Evolutionary conservation across 2,329 filamentous ascomycete species (phyloP).

Genomic region (Reticulascus tulasneorum): DNA sequence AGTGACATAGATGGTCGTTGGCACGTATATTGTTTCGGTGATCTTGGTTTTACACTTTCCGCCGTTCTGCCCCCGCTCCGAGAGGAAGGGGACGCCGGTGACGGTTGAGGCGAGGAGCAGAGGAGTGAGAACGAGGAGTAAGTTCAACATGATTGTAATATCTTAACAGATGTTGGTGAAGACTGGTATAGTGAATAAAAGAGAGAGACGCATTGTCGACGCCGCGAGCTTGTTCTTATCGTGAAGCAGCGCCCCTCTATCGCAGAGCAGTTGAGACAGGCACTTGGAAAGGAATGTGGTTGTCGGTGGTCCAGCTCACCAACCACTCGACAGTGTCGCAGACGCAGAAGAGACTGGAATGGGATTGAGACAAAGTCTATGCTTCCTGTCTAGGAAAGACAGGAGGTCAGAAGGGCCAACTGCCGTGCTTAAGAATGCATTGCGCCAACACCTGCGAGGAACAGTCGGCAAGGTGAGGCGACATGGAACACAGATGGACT

Average conservation of each 20-base stretch:
- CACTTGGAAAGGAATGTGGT: conserved; percentile 4
- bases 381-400: too few relatives aligned
- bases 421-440: too few relatives aligned
- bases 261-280: neutral
- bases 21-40: neutral
- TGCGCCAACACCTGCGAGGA: too few relatives aligned
- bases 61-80: neutral
- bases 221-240: neutral
- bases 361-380: too few relatives aligned
- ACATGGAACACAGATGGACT: too few relatives aligned
- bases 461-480: too few relatives aligned
- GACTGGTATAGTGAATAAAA: neutral
- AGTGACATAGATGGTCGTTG: neutral
- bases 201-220: neutral
- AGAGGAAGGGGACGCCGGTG: conserved; percentile 2
- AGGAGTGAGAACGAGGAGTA: conserved; percentile 2
- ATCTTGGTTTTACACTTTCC: neutral
- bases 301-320: conserved; percentile 1
- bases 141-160: conserved; percentile 4
- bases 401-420: too few relatives aligned
- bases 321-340: conserved; percentile 5
- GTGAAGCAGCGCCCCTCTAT: neutral
- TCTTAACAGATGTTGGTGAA: neutral
- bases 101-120: conserved; percentile 7
- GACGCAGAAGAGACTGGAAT: too few relatives aligned